A percentile compares a stretch with the other conserved stretches of the same genome.
Evolutionary conservation across 2,329 filamentous ascomycete genomes (phyloP).

Genomic region (Stachybotrys chartarum): DNA sequence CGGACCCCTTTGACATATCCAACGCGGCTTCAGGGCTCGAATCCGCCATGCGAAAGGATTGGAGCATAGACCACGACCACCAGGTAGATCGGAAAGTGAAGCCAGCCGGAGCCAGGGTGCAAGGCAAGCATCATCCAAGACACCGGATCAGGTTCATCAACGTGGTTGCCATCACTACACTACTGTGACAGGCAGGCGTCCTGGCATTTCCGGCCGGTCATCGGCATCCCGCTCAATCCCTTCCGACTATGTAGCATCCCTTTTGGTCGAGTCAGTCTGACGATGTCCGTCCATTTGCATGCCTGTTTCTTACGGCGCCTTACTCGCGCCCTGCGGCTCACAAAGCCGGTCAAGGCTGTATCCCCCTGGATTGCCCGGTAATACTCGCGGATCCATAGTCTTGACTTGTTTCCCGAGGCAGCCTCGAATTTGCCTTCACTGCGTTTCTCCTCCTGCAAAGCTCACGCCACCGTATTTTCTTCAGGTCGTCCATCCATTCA

Average conservation of each 20-base stretch:
- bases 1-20: too few relatives aligned
- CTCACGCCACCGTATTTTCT: not conserved
- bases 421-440: not conserved
- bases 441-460: too few relatives aligned
- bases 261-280: not conserved
- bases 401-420: too few relatives aligned
- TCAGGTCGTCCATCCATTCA: not conserved
- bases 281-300: not conserved
- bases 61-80: too few relatives aligned
- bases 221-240: not conserved
- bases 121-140: not conserved
- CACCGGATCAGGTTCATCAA: not conserved
- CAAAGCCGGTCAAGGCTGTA: not conserved
- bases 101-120: too few relatives aligned
- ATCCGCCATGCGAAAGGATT: too few relatives aligned
- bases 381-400: not conserved
- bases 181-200: not conserved
- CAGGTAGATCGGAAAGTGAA: too few relatives aligned
- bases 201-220: not conserved
- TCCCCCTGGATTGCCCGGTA: not conserved
- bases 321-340: too few relatives aligned
- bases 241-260: not conserved
- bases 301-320: too few relatives aligned
- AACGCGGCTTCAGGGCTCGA: too few relatives aligned
- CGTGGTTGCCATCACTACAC: not conserved